These are phyloP conservation scores for Emergomyces orientalis DNA, from an alignment of 2,329 filamentous ascomycete species.

Conservation along the genomic window DNA sequence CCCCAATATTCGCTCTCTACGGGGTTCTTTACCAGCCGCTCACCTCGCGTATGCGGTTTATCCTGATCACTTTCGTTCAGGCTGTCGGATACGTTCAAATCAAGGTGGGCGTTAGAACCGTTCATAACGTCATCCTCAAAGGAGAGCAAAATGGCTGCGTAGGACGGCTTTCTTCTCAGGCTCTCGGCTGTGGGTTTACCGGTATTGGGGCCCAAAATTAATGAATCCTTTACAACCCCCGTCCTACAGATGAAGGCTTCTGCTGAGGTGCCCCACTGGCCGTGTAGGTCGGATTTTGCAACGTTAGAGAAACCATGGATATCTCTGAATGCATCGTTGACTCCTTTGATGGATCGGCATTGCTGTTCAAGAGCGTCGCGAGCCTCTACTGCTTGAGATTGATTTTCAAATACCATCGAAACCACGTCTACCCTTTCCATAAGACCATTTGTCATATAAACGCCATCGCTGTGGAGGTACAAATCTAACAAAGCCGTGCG, in stretches of 20 bases:
- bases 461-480: not conserved
- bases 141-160: conserved; percentile 8
- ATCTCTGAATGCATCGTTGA: not conserved
- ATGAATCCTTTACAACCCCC: not conserved
- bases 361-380: not conserved
- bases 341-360: not conserved
- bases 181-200: not conserved
- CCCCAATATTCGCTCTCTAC: not conserved
- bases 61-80: not conserved
- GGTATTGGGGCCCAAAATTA: not conserved
- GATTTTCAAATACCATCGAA: conserved; percentile 1
- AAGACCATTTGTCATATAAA: conserved; percentile 4
- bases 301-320: not conserved
- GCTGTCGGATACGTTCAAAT: not conserved
- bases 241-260: not conserved
- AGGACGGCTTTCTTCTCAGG: conserved; percentile 1
- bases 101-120: not conserved
- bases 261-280: not conserved
- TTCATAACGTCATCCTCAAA: conserved; percentile 6
- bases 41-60: not conserved
- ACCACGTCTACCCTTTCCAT: not conserved
- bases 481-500: not conserved
- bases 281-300: not conserved
- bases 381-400: not conserved
- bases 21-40: not conserved